These are phyloP conservation scores for Neurospora sp. DNA, from an alignment of 495 filamentous ascomycete genomes.

Conservation along the genomic window DNA sequence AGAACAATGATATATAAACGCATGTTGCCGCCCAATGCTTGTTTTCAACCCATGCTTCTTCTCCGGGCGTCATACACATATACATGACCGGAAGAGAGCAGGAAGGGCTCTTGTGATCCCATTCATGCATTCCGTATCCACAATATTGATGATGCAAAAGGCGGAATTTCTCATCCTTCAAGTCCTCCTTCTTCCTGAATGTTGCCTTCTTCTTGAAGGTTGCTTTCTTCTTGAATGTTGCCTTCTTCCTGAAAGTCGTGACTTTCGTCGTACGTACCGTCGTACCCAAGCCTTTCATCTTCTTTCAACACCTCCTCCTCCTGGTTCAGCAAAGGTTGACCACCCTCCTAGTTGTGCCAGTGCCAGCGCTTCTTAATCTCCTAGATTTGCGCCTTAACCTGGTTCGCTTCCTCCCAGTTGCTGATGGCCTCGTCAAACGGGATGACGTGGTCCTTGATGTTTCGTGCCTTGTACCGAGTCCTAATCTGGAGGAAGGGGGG, in stretches of 20 bases:
- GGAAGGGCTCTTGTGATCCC: background rate
- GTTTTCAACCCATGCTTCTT: background rate
- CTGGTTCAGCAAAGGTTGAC: background rate
- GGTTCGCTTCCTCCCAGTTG: slow-evolving; percentile 27
- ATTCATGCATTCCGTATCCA: background rate
- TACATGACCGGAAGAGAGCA: background rate
- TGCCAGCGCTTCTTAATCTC: background rate
- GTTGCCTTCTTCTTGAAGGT: background rate
- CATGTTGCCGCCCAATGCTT: background rate
- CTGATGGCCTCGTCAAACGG: slow-evolving; percentile 19
- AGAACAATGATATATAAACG: background rate
- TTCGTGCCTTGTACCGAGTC: slow-evolving; percentile 22
- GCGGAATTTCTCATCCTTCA: background rate
- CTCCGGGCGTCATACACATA: background rate
- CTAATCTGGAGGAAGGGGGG: background rate
- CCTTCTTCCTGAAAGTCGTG: background rate
- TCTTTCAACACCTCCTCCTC: background rate
- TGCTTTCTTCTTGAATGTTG: background rate
- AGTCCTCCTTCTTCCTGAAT: background rate
- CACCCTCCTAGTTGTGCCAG: background rate
- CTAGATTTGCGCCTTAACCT: slow-evolving; percentile 8
- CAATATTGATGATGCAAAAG: background rate
- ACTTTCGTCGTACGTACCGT: background rate
- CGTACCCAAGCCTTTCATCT: background rate
- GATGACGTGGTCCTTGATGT: slow-evolving; percentile 20